Evolutionary conservation across 2,329 filamentous ascomycete species (phyloP).

Genomic region (Emmonsiellopsis sp.): DNA sequence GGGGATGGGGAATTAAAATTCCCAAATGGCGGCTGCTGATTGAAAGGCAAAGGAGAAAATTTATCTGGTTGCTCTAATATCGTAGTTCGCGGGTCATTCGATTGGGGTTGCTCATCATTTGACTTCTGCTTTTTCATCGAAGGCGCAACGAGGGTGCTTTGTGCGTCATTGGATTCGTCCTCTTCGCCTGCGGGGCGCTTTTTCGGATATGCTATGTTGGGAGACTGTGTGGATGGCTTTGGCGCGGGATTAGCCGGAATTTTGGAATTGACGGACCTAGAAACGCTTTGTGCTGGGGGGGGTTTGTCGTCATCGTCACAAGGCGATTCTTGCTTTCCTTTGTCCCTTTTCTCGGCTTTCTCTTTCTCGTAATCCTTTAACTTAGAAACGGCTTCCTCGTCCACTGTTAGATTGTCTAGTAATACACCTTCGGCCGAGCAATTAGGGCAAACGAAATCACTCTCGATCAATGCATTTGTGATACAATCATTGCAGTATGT

Average conservation of each 20-base stretch:
- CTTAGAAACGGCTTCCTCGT: constrained; percentile 68
- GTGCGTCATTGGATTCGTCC: constrained; percentile 48
- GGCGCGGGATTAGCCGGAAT: not conserved
- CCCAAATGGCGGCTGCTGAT: constrained; percentile 27
- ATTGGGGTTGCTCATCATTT: constrained; percentile 22
- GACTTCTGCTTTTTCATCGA: constrained; percentile 36
- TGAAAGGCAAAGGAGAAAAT: constrained; percentile 19
- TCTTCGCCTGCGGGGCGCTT: constrained; percentile 77
- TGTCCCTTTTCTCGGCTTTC: constrained; percentile 30
- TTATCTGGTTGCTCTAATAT: constrained; percentile 9
- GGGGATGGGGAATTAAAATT: constrained; percentile 23
- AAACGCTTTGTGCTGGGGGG: constrained; percentile 9
- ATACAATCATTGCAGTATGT: constrained; percentile 99
- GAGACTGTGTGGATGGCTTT: constrained; percentile 20
- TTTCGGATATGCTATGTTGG: constrained; percentile 43
- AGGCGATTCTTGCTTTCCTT: constrained; percentile 24
- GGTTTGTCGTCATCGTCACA: constrained; percentile 6
- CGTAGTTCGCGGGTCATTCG: not conserved
- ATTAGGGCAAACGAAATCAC: constrained; percentile 89
- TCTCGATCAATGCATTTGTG: constrained; percentile 95
- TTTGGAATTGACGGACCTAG: constrained; percentile 10
- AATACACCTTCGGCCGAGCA: constrained; percentile 86
- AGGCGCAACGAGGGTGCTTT: constrained; percentile 25
- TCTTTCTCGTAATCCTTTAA: constrained; percentile 65
- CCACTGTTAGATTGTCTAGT: constrained; percentile 78